Conservation (phyloP, 345 rosid species). For the Diplotaxis tenuifolia region DNA sequence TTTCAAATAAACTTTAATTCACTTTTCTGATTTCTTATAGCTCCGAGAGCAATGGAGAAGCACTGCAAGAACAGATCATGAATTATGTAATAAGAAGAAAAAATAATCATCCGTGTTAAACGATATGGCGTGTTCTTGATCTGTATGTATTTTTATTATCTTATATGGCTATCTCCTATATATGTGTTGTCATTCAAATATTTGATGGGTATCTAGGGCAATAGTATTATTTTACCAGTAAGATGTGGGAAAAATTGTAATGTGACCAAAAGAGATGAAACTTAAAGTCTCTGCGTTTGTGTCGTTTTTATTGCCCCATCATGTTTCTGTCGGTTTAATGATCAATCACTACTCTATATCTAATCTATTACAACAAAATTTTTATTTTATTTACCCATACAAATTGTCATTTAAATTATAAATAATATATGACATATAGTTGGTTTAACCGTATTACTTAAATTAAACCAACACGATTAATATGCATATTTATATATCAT, state of each 20-base stretch:
- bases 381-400: no score
- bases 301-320: slow-evolving; percentile 41
- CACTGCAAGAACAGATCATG: slow-evolving; percentile 38
- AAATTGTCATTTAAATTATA: no score
- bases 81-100: neutral
- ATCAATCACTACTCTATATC: slow-evolving; percentile 32
- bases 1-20: neutral
- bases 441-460: no score
- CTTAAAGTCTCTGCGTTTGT: slow-evolving; percentile 37
- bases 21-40: slow-evolving; percentile 19
- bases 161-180: slow-evolving; percentile 23
- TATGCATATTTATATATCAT: neutral
- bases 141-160: slow-evolving; percentile 28
- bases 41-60: slow-evolving; percentile 44
- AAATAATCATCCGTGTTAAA: slow-evolving; percentile 16
- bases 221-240: slow-evolving; percentile 31
- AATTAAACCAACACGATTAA: no score
- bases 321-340: slow-evolving; percentile 39
- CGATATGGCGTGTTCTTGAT: slow-evolving; percentile 24
- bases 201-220: slow-evolving; percentile 38
- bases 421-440: no score
- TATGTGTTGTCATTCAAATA: slow-evolving; percentile 39
- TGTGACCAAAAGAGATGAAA: slow-evolving; percentile 42
- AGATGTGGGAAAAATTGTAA: slow-evolving; percentile 36
- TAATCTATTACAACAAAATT: no score